Evolutionary conservation across 192 early-diverging fungal species (phyloP), one percentile per base, ranked within the genome.

Genomic region (Chytriomyces hyalinus): DNA sequence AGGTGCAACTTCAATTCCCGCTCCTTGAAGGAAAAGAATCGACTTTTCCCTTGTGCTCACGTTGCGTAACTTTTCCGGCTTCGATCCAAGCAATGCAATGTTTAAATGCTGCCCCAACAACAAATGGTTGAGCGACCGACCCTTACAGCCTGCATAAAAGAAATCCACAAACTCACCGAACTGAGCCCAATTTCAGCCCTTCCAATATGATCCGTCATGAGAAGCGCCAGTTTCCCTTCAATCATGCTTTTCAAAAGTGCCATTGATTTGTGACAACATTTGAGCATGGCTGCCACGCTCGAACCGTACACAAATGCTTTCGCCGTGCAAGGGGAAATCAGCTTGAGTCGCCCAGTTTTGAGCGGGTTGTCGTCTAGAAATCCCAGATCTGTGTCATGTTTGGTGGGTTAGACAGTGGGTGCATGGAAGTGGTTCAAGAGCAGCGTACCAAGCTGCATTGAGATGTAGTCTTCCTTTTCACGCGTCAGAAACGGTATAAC

Each of bases 1-100:
- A 26, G 78, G 78, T n/a, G 59, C 78, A 28, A 74, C 71, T 59
- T 79, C 78, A 28, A 79, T 24, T 59, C 78, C 78, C 9, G 78
- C 78, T 47, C 57, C 49, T 17, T 73, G 62, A 20, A 79, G 47
- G 44, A 79, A 74, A 17, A 67, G 28, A 61, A 70, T 64, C 9
- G 72, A 64, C 67, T 79, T 79, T 26, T 79, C 62, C 28, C 78
- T 11, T 15, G 78, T 79, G 59, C 74, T 79, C 4, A 79, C 26
- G 17, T 46, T 49, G 24, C 57, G 62, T 15, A 62, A 61, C 17
- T 72, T 67, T 48, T 65, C 68, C 1, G 78, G 78, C 22, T 57
- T 59, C 7, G 71, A 17, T 15, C 78, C 78, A 73, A 59, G 59
- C 2, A 79, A 6, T 28, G 78, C 71, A 43, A 79, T 61, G 17